These are phyloP conservation scores for Boletus rubropictus DNA, from an alignment of 768 basidiomycete species.

Conservation along the genomic window DNA sequence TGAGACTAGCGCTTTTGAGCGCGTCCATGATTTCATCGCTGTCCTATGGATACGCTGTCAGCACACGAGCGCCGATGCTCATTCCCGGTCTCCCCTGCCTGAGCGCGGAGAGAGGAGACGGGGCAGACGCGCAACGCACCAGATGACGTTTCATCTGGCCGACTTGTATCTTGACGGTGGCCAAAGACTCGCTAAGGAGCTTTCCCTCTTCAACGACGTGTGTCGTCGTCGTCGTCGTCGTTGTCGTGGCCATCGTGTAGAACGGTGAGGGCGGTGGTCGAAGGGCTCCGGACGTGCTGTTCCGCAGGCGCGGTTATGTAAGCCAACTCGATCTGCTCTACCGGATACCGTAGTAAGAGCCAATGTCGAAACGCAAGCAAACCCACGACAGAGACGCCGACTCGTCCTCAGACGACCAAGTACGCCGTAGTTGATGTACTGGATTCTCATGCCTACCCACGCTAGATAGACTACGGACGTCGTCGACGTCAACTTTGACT, in stretches of 20 bases:
- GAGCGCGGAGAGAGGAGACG: neutral
- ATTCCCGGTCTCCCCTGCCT: neutral
- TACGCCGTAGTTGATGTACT: conserved; percentile 22
- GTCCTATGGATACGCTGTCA: conserved; percentile 47
- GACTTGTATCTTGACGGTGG: conserved; percentile 84
- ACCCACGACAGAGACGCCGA: conserved; percentile 31
- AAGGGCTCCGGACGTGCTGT: neutral
- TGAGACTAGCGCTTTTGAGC: conserved; percentile 91
- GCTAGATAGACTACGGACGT: conserved; percentile 13
- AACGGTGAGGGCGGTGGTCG: conserved; percentile 4
- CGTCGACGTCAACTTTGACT: conserved; percentile 60
- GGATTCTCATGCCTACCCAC: neutral
- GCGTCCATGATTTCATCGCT: conserved; percentile 98
- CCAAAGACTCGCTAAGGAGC: conserved; percentile 76
- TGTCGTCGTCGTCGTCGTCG: conserved; percentile 16
- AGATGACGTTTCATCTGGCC: conserved; percentile 94
- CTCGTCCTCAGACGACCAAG: conserved; percentile 35
- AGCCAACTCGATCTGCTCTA: too few species aligned
- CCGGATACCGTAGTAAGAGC: too few species aligned
- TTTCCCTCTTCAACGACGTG: conserved; percentile 70
- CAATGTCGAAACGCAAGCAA: conserved; percentile 55
- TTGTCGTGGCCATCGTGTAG: conserved; percentile 21
- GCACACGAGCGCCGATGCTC: neutral
- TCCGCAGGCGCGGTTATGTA: conserved; percentile 10
- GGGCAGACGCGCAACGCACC: conserved; percentile 42